Conservation (phyloP, 1,139 yeast genomes). For the Hemisphaericaspora xylanilytica region DNA sequence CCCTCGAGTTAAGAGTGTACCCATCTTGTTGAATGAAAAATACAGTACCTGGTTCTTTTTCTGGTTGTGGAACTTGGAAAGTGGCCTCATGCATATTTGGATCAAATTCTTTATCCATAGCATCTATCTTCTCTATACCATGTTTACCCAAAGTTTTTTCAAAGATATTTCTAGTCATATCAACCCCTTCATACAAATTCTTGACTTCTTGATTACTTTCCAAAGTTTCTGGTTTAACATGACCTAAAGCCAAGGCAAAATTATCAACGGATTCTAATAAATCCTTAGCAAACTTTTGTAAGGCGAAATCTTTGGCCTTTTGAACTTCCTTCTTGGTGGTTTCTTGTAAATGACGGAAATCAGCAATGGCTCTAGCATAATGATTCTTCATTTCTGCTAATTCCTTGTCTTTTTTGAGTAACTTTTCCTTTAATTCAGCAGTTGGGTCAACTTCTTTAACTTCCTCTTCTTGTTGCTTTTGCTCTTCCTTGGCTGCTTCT, state of each 20-base stretch:
- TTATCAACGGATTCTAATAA: slow-evolving; percentile 87
- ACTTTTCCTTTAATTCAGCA: slow-evolving; percentile 52
- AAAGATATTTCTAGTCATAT: slow-evolving; percentile 84
- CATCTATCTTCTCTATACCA: slow-evolving; percentile 80
- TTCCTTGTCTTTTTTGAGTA: slow-evolving; percentile 72
- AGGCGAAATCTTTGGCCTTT: slow-evolving; percentile 86
- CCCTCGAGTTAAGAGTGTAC: slow-evolving; percentile 80
- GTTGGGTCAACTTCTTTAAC: slow-evolving; percentile 25
- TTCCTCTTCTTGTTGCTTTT: slow-evolving; percentile 12
- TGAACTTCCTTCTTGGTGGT: slow-evolving; percentile 84
- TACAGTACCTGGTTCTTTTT: slow-evolving; percentile 88
- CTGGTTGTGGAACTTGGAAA: slow-evolving; percentile 84
- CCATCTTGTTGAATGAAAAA: slow-evolving; percentile 94
- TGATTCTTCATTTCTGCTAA: slow-evolving; percentile 80
- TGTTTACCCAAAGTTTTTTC: slow-evolving; percentile 80
- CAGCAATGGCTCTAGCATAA: slow-evolving; percentile 82
- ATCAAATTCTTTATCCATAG: slow-evolving; percentile 81
- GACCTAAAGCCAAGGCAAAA: slow-evolving; percentile 80
- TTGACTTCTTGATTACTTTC: slow-evolving; percentile 61
- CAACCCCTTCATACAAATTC: slow-evolving; percentile 83
- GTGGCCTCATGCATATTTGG: slow-evolving; percentile 94
- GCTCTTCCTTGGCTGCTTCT: slow-evolving; percentile 9
- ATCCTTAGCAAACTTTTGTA: slow-evolving; percentile 91
- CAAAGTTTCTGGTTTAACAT: slow-evolving; percentile 68
- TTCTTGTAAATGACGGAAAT: slow-evolving; percentile 90